Conservation (phyloP, 192 early-diverging fungal species). For the Backusella parvicylindrica region DNA sequence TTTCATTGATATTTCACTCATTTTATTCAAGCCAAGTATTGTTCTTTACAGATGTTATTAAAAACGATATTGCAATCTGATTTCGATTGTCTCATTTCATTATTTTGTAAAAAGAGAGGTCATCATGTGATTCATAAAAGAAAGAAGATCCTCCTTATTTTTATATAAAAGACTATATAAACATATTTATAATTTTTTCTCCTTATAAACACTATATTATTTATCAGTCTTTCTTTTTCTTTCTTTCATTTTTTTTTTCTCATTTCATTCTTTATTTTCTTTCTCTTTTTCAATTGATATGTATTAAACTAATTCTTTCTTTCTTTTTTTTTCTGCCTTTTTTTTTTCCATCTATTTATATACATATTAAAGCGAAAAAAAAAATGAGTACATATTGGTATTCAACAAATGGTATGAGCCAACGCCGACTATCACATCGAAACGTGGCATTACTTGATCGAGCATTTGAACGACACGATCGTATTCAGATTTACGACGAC, state of each 20-base stretch:
- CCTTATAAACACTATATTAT: neutral
- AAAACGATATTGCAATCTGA: neutral
- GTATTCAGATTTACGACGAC: slow-evolving; percentile 21
- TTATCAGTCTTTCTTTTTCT: neutral
- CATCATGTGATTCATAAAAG: neutral
- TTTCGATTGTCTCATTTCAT: neutral
- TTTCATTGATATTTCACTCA: neutral
- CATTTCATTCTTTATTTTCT: neutral
- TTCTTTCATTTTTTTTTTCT: neutral
- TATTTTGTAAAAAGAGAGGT: neutral
- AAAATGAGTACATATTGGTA: slow-evolving; percentile 27
- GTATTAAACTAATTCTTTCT: neutral
- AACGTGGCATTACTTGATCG: slow-evolving; percentile 24
- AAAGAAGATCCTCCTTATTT: neutral
- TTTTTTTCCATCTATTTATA: neutral
- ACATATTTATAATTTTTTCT: neutral
- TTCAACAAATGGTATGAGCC: slow-evolving; percentile 24
- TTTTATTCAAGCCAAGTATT: neutral
- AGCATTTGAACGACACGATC: slow-evolving; percentile 21
- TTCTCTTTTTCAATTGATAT: neutral
- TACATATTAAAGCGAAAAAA: neutral
- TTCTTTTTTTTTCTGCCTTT: neutral
- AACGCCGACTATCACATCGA: slow-evolving; percentile 13
- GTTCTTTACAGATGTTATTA: neutral
- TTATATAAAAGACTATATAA: neutral